These are phyloP conservation scores for Centrapalus pauciflorus DNA, from an alignment of 129 eudicot species.

Conservation along the genomic window DNA sequence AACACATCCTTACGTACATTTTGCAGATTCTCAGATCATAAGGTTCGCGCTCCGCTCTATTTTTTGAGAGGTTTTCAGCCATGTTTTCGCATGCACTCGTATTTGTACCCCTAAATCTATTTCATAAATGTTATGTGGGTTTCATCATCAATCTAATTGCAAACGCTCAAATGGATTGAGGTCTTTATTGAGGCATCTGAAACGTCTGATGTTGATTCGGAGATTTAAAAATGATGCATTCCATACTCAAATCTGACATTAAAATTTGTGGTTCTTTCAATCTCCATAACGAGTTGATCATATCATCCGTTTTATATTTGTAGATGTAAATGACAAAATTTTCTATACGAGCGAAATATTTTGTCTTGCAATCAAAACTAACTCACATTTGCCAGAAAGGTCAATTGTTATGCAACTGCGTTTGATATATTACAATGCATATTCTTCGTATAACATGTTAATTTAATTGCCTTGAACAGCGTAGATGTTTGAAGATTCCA, in stretches of 20 bases:
- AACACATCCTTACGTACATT: slow-evolving; percentile 16
- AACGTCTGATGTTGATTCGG: background rate
- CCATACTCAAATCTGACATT: background rate
- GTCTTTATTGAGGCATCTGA: background rate
- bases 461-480: background rate
- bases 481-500: background rate
- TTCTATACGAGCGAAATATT: background rate
- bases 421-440: background rate
- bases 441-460: background rate
- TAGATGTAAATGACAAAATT: background rate
- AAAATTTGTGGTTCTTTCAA: background rate
- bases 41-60: slow-evolving; percentile 15
- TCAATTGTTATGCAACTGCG: background rate
- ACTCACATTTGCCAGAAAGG: background rate
- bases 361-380: background rate
- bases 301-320: background rate
- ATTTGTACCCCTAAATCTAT: background rate
- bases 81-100: background rate
- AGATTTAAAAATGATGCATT: background rate
- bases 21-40: slow-evolving; percentile 5
- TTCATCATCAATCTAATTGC: background rate
- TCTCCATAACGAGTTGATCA: background rate
- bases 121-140: background rate
- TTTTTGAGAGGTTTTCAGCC: background rate
- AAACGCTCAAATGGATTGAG: background rate